These are phyloP conservation scores for Puccinellia tenuiflora DNA, from an alignment of 176 grass and related monocot species.

Conservation along the genomic window DNA sequence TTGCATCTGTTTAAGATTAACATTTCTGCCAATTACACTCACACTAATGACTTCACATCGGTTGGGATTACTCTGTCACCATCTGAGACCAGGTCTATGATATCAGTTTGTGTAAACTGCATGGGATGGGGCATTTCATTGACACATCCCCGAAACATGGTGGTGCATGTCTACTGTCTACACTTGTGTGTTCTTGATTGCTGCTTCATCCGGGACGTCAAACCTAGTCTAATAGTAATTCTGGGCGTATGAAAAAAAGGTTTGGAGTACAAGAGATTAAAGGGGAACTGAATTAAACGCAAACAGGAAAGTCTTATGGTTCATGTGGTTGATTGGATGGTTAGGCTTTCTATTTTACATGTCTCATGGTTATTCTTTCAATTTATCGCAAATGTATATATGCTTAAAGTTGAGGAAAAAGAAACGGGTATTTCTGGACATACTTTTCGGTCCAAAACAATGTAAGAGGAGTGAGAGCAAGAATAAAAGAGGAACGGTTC, in stretches of 20 bases:
- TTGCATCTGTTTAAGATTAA: not conserved
- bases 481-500: not conserved
- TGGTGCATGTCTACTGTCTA: not conserved
- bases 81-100: not conserved
- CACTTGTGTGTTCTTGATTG: not conserved
- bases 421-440: no score
- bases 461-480: not conserved
- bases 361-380: no score
- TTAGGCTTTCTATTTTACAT: no score
- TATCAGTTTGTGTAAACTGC: not conserved
- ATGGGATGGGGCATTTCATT: not conserved
- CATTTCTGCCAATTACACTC: not conserved
- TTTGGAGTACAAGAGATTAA: no score
- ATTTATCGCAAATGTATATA: no score
- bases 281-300: no score
- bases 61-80: not conserved
- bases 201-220: not conserved
- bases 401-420: no score
- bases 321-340: no score
- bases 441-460: no score
- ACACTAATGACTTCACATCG: not conserved
- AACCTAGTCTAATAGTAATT: not conserved
- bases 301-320: no score
- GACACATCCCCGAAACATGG: not conserved
- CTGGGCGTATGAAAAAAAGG: no score